Percentiles rank a stretch among this genome's conserved stretches.
Evolutionary conservation across 1,139 yeast species (phyloP).

Genomic region (Sugiyamaella sp.): DNA sequence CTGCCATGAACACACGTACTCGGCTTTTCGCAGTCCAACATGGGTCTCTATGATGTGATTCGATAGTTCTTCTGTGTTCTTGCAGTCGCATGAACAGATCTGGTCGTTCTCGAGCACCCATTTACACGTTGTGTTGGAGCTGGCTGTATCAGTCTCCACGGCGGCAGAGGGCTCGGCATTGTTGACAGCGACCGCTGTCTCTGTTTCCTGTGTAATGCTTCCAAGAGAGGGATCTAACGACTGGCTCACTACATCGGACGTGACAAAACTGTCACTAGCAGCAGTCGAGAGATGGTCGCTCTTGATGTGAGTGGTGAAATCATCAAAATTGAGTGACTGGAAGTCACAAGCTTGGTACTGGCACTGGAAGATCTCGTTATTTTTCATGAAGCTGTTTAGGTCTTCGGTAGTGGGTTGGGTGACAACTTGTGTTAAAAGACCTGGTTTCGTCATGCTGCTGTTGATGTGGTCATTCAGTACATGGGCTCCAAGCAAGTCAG

Average conservation of each 20-base stretch:
- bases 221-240: not conserved
- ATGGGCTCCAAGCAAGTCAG: conserved; percentile 46
- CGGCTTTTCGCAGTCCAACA: conserved; percentile 70
- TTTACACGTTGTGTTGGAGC: conserved; percentile 40
- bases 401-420: not conserved
- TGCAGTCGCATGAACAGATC: conserved; percentile 55
- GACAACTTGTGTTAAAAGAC: not conserved
- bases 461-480: conserved; percentile 57
- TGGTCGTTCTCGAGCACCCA: conserved; percentile 51
- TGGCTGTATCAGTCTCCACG: not conserved
- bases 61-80: conserved; percentile 62
- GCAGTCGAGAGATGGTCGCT: conserved; percentile 16
- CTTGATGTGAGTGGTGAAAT: conserved; percentile 22
- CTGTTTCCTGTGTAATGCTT: not conserved
- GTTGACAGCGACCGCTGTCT: too few relatives aligned
- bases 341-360: conserved; percentile 23
- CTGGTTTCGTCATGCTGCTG: conserved; percentile 3
- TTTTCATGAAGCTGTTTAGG: conserved; percentile 3
- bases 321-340: conserved; percentile 21
- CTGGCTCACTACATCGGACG: not conserved
- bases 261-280: conserved; percentile 7
- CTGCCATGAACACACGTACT: conserved; percentile 75
- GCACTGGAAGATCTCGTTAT: conserved; percentile 20
- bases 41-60: conserved; percentile 69
- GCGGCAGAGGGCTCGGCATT: not conserved